Evolutionary conservation across 805 yeast species (phyloP).

Genomic region (Pichia kluyveri): DNA sequence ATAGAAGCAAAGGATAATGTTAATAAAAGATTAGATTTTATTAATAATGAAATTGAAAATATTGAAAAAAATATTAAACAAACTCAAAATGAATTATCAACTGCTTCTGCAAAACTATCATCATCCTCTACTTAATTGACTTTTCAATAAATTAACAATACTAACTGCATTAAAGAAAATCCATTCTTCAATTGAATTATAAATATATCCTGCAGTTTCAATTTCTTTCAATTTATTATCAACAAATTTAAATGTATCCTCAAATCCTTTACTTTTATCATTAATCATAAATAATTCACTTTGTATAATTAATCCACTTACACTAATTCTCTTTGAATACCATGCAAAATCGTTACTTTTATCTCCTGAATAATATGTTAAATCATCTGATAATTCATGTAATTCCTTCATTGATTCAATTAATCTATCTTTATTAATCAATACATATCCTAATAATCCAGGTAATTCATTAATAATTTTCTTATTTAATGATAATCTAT

Average conservation of each 20-base stretch:
- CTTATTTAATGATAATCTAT: constrained; percentile 42
- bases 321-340: constrained; percentile 78
- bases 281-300: constrained; percentile 74
- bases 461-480: constrained; percentile 37
- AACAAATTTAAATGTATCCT: constrained; percentile 57
- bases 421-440: constrained; percentile 51
- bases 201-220: constrained; percentile 47
- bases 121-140: constrained; percentile 59
- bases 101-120: neutral
- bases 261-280: constrained; percentile 50
- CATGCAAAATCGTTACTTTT: constrained; percentile 74
- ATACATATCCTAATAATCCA: constrained; percentile 50
- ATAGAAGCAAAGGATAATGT: constrained; percentile 79
- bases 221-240: constrained; percentile 47
- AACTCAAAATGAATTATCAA: constrained; percentile 32
- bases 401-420: constrained; percentile 54
- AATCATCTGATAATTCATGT: constrained; percentile 72
- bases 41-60: constrained; percentile 64
- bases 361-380: constrained; percentile 75
- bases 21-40: constrained; percentile 82
- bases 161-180: constrained; percentile 57
- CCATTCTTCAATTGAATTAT: constrained; percentile 70
- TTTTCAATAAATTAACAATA: constrained; percentile 55
- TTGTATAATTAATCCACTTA: constrained; percentile 63
- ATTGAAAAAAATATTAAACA: constrained; percentile 63